Evolutionary conservation across 768 basidiomycete genomes (phyloP).

Genomic region (Mycena vitilis): DNA sequence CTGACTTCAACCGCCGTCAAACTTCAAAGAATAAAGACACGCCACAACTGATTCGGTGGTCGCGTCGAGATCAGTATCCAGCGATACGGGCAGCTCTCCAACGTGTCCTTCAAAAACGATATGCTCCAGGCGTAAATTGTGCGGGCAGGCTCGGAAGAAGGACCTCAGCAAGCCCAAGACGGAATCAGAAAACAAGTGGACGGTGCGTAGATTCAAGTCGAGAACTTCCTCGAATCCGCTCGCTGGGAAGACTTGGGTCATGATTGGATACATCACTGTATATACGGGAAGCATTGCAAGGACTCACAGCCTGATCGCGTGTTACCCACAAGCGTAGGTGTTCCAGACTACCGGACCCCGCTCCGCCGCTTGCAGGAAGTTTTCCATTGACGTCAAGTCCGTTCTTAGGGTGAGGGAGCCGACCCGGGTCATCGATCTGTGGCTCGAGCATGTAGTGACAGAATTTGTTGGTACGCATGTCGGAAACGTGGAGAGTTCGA

Average conservation of each 20-base stretch:
- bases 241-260: too few species aligned
- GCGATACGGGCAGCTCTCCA: too few species aligned
- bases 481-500: background rate
- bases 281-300: background rate
- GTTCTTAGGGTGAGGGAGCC: background rate
- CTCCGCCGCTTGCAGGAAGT: background rate
- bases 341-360: background rate
- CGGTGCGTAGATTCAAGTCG: conserved; percentile 10
- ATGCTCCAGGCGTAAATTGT: background rate
- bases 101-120: background rate
- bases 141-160: background rate
- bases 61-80: background rate
- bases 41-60: background rate
- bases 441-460: background rate
- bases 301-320: background rate
- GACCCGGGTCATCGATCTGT: background rate
- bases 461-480: background rate
- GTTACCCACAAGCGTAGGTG: background rate
- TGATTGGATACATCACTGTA: background rate
- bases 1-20: background rate
- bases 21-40: background rate
- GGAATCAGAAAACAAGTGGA: background rate
- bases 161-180: background rate
- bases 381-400: background rate
- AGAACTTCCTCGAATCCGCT: background rate